Evolutionary conservation across 169 alveolate genomes (phyloP), one percentile per base, ranked within the genome.

Genomic region (Plasmodium coatneyi): DNA sequence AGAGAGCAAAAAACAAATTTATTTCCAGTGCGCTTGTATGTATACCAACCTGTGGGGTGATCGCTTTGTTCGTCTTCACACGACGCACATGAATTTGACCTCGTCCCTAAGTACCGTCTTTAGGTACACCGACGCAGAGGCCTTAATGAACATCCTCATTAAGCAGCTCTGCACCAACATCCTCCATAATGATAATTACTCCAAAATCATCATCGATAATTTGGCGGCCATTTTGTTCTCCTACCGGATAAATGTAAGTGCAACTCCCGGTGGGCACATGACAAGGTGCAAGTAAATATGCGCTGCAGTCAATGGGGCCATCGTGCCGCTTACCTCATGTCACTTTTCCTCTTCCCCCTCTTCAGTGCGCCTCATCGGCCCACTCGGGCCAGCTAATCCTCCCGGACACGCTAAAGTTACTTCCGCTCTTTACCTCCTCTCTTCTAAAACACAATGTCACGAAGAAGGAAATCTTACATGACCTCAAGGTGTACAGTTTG

Each of bases 341-440:
- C 76, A 19, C 76, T 28, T 12, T 66, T 66, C 76, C 76, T 6
- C 76, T 16, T 66, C 76, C 36, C 36, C 76, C 76, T 12, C 43
- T 28, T 25, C 86, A 95, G 96, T 92, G 96, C 54, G 97, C 97
- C 28, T 80, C 96, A 80, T 83, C 97, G 25, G 96, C 98, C 5
- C 96, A 97, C 12, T 95, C 95, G 25, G 97, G 97, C n/a, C 98
- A 97, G 90, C 96, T 97, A 14, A 96, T 97, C 25, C 96, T 97
- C 28, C 98, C 98, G 41, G 98, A 97, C 54, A 95, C 97, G 72
- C 96, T 97, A 43, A 96, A 97, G 89, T 79, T 95, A 52, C 93
- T 97, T 30, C 98, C 98, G 46, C 92, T 96, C 7, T 92, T 92
- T 72, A 72, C 95, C n/a, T 96, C 93, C 79, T 92, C 98, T 16